Conservation (phyloP, 768 basidiomycete species). For the Hortiboletus flavorubellus region DNA sequence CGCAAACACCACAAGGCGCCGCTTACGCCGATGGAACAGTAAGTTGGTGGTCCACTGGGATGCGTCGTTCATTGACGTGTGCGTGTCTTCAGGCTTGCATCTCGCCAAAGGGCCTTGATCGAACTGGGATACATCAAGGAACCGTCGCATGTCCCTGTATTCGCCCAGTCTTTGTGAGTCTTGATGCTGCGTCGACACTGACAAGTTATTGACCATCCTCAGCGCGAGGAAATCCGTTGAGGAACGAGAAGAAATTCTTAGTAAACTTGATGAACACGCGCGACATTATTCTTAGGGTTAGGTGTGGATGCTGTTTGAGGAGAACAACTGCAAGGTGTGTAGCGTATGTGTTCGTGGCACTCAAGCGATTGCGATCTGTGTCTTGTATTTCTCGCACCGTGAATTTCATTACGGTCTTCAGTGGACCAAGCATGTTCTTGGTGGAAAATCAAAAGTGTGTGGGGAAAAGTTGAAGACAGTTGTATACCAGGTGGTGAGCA, state of each 20-base stretch:
- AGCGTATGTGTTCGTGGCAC: neutral
- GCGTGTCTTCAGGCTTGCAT: constrained; percentile 40
- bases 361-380: neutral
- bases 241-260: constrained; percentile 41
- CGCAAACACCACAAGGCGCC: constrained; percentile 53
- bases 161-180: constrained; percentile 67
- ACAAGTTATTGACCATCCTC: constrained; percentile 4
- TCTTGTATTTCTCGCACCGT: no score
- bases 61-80: neutral
- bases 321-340: neutral
- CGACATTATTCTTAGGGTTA: constrained; percentile 4
- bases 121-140: constrained; percentile 56
- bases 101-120: constrained; percentile 59
- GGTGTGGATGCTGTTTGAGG: neutral
- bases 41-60: constrained; percentile 16
- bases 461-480: no score
- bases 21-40: constrained; percentile 51
- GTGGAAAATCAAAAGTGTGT: no score
- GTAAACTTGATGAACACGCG: constrained; percentile 38
- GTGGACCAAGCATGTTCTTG: neutral
- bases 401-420: neutral
- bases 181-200: neutral
- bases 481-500: no score
- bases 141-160: constrained; percentile 48
- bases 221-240: constrained; percentile 42